phyloP scores from a whole-genome alignment of 73 alveolate genomes.

The Urostyla sp. region DNA sequence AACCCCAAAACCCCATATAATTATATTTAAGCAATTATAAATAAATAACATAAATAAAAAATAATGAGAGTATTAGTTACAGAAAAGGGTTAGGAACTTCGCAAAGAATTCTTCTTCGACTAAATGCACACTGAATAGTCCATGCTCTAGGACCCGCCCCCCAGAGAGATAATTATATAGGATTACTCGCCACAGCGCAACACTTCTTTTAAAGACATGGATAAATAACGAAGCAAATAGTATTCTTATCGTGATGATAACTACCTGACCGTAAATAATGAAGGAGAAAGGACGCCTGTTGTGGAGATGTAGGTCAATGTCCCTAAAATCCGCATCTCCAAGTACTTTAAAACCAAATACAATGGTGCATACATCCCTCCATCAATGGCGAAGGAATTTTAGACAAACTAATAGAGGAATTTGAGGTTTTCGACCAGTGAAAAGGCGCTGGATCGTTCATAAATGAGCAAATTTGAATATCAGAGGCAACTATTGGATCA shows the following conservation, averaged over 20 bases:
- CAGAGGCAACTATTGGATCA: conserved; percentile 1
- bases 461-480: conserved; percentile 7
- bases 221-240: neutral
- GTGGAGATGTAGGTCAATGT: conserved; percentile 26
- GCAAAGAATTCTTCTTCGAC: conserved; percentile 27
- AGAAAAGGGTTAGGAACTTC: conserved; percentile 28
- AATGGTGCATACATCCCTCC: conserved; percentile 42
- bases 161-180: neutral
- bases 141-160: conserved; percentile 3
- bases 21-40: too few relatives aligned
- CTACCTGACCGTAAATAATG: too few relatives aligned
- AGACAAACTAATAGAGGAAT: conserved; percentile 7
- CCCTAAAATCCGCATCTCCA: conserved; percentile 29
- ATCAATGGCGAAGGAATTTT: conserved; percentile 6
- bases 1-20: too few relatives aligned
- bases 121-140: neutral
- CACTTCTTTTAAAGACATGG: neutral
- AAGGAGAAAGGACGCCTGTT: neutral
- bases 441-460: neutral
- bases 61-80: conserved; percentile 43
- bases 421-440: conserved; percentile 19
- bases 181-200: neutral
- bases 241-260: too few relatives aligned
- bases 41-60: too few relatives aligned
- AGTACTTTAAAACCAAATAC: conserved; percentile 35